Conservation (phyloP, 768 basidiomycete species). For the Pisolithus tinctorius region DNA sequence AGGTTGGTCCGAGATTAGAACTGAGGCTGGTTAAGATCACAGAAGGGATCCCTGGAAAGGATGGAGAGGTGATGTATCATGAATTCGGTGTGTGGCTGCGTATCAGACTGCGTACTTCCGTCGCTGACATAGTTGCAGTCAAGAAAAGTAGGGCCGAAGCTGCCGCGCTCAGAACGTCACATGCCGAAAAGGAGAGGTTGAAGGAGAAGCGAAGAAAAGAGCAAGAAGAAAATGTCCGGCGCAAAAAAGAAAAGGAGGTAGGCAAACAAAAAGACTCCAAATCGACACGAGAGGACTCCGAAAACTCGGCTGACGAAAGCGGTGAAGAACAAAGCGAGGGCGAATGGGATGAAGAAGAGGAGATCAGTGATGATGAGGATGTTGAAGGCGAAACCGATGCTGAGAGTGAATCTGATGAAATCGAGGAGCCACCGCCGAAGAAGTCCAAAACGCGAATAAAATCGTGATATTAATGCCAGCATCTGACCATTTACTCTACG, state of each 20-base stretch:
- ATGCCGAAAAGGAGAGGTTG: slow-evolving; percentile 70
- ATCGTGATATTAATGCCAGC: slow-evolving; percentile 26
- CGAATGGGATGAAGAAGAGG: slow-evolving; percentile 56
- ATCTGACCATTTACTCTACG: slow-evolving; percentile 6
- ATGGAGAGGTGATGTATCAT: slow-evolving; percentile 91
- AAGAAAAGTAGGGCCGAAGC: slow-evolving; percentile 83
- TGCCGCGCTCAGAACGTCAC: slow-evolving; percentile 58
- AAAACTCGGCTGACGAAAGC: slow-evolving; percentile 37
- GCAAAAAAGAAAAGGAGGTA: slow-evolving; percentile 52
- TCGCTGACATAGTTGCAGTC: slow-evolving; percentile 40
- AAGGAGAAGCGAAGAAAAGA: slow-evolving; percentile 77
- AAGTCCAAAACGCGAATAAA: slow-evolving; percentile 46
- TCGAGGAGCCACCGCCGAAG: slow-evolving; percentile 46
- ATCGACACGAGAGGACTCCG: slow-evolving; percentile 10
- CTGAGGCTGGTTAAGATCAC: slow-evolving; percentile 87
- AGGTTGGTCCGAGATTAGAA: slow-evolving; percentile 95
- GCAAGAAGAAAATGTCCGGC: slow-evolving; percentile 84
- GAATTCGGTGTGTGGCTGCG: slow-evolving; percentile 68
- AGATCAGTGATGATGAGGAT: slow-evolving; percentile 48
- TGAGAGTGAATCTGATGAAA: slow-evolving; percentile 37
- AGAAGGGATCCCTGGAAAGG: slow-evolving; percentile 90
- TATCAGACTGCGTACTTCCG: neutral
- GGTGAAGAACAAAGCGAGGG: slow-evolving; percentile 31
- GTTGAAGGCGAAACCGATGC: slow-evolving; percentile 27
- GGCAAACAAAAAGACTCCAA: slow-evolving; percentile 21